phyloP scores from a whole-genome alignment of 768 basidiomycete species.

The Melanogaster broomeanus region DNA sequence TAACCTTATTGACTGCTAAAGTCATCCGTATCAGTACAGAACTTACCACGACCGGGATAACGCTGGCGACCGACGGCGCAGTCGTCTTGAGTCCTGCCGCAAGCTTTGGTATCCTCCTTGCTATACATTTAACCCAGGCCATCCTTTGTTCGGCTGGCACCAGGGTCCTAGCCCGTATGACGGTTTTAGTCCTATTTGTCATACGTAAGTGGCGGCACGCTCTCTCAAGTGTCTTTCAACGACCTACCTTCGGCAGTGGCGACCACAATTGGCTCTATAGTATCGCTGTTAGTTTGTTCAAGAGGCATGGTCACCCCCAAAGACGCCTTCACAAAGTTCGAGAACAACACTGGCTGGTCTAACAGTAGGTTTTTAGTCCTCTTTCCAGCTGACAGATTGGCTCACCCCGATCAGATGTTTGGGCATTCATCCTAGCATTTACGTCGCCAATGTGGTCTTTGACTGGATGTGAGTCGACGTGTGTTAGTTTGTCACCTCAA shows the following conservation, averaged over 20 bases:
- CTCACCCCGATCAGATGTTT: slow-evolving; percentile 14
- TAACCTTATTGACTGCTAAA: neutral
- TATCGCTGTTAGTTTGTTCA: slow-evolving; percentile 21
- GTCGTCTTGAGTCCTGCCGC: slow-evolving; percentile 19
- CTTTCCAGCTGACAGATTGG: neutral
- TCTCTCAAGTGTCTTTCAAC: neutral
- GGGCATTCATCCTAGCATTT: slow-evolving; percentile 27
- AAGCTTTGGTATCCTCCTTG: slow-evolving; percentile 21
- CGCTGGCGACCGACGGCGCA: slow-evolving; percentile 23
- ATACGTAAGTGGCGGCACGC: slow-evolving; percentile 10
- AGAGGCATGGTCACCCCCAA: slow-evolving; percentile 14
- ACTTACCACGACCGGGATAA: slow-evolving; percentile 18
- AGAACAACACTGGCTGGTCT: slow-evolving; percentile 27
- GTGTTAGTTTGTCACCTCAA: neutral
- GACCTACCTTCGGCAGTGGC: slow-evolving; percentile 8
- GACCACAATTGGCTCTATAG: slow-evolving; percentile 15
- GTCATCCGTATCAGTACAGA: slow-evolving; percentile 12
- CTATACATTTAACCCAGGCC: slow-evolving; percentile 17
- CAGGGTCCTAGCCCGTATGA: slow-evolving; percentile 23
- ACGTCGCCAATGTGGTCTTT: slow-evolving; percentile 27
- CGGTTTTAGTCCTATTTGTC: slow-evolving; percentile 12
- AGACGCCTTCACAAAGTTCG: slow-evolving; percentile 24
- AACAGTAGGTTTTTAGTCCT: slow-evolving; percentile 7
- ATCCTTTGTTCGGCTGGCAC: slow-evolving; percentile 25
- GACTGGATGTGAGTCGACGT: slow-evolving; percentile 20